Evolutionary conservation across 108 stramenopile genomes (phyloP).

Genomic region (Nitzschia inconspicua): DNA sequence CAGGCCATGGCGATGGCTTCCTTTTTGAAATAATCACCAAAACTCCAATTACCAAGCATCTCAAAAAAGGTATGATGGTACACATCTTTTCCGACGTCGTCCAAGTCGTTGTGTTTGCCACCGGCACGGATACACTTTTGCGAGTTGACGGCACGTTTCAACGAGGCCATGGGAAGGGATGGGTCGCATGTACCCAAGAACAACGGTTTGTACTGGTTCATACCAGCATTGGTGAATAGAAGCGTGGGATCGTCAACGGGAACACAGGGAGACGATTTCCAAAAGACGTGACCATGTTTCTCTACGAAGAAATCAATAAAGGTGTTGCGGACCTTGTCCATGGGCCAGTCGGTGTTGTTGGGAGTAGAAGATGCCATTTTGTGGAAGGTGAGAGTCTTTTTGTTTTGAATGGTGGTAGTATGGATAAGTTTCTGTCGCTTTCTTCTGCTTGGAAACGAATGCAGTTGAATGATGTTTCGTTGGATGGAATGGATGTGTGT

Average conservation of each 20-base stretch:
- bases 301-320: constrained; percentile 94
- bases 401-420: too few relatives aligned
- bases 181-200: constrained; percentile 97
- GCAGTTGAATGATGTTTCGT: too few relatives aligned
- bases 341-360: constrained; percentile 86
- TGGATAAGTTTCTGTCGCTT: too few relatives aligned
- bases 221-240: constrained; percentile 99
- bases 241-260: constrained; percentile 99
- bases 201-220: constrained; percentile 99
- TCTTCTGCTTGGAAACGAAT: too few relatives aligned
- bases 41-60: constrained; percentile 99
- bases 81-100: constrained; percentile 99
- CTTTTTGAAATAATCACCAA: constrained; percentile 98
- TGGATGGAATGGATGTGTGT: too few relatives aligned
- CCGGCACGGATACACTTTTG: constrained; percentile 99
- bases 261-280: constrained; percentile 92
- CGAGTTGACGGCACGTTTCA: constrained; percentile 93
- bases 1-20: constrained; percentile 97
- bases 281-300: constrained; percentile 81
- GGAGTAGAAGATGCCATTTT: too few relatives aligned
- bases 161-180: constrained; percentile 69
- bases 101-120: constrained; percentile 99
- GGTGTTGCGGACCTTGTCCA: constrained; percentile 89
- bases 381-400: too few relatives aligned
- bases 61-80: constrained; percentile 99